A percentile compares a stretch with the other conserved stretches of the same genome.
phyloP scores from a whole-genome alignment of 495 filamentous ascomycete species.

The Pseudomonodictys pantanalensis region DNA sequence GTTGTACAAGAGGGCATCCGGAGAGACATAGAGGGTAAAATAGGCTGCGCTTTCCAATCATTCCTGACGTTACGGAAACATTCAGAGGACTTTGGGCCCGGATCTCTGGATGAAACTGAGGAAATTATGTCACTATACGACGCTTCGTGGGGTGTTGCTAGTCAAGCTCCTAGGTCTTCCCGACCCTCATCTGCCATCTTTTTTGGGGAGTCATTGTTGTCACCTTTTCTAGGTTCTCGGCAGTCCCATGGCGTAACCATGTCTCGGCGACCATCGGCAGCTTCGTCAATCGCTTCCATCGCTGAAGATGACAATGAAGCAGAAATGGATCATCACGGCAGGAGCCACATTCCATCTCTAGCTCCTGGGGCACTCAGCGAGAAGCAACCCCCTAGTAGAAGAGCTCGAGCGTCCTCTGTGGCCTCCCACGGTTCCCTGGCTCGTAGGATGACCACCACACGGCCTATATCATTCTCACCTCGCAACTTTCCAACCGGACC shows the following conservation, averaged over 20 bases:
- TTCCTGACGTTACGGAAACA: constrained; percentile 28
- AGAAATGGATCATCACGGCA: no score
- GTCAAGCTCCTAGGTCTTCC: not conserved
- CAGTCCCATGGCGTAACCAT: not conserved
- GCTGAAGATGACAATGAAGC: not conserved
- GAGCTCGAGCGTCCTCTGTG: no score
- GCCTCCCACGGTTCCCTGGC: no score
- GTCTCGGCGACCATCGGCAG: not conserved
- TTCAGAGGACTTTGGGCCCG: not conserved
- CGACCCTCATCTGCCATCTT: constrained; percentile 24
- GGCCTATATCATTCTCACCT: no score
- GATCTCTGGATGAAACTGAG: constrained; percentile 17
- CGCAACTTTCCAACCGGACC: no score
- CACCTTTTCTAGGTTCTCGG: constrained; percentile 3
- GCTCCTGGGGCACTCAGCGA: no score
- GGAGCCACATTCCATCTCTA: no score
- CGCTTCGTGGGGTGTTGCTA: not conserved
- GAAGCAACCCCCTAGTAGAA: no score
- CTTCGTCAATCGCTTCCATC: not conserved
- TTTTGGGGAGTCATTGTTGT: constrained; percentile 7
- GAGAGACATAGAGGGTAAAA: constrained; percentile 45
- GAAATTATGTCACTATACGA: constrained; percentile 17
- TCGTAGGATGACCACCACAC: no score
- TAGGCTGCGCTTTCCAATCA: constrained; percentile 34
- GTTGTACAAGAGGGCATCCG: constrained; percentile 69